Evolutionary conservation across 2,329 filamentous ascomycete species (phyloP), one percentile per base, ranked within the genome.

Genomic region (Colletotrichum orchidophilum): DNA sequence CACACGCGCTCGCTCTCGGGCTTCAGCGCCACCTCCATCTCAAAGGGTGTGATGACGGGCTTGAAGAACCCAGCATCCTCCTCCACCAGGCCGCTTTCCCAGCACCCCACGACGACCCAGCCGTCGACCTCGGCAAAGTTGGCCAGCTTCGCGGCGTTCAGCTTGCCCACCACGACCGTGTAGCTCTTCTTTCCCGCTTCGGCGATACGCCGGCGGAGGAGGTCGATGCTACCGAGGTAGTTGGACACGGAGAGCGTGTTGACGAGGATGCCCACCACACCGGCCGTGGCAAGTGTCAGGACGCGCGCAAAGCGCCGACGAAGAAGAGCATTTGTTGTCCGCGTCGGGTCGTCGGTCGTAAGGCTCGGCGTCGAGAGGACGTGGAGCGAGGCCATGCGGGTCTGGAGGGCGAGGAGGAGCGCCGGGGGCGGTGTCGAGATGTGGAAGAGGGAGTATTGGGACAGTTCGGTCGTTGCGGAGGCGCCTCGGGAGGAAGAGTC

Each of bases 51-150:
- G 50, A 98, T 91, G 11, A 98, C 91, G 0, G 95, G 95, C 76
- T 91, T 90, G 87, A 92, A 98, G 78, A 97, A 97, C 7, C 93
- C 93, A 0, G 80, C 81, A 69, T 93, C 93, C 74, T 95, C 94
- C 76, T 98, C 96, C 5, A 99, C 90, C 61, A 98, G 84, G 71
- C 93, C 94, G 80, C 95, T 97, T 83, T 99, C 96, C 96, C 96
- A 99, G 82, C 96, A 99, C 2, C 96, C 96, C 11, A 99, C 94
- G 0, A 98, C 95, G 0, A 98, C 95, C 96, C 96, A 99, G 18
- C 95, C 96, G 53, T 95, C 96, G 5, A 99, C 90, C 81, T 99
- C 96, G 69, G 93, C 90, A 82, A 99, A 99, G 81, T 99, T 99
- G 59, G 96, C 96, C 26, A 99, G 87, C 81, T 99, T 99, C 46